These are phyloP conservation scores for Groenewaldozyma auringiensis DNA, from an alignment of 1,139 yeast species.

Conservation along the genomic window DNA sequence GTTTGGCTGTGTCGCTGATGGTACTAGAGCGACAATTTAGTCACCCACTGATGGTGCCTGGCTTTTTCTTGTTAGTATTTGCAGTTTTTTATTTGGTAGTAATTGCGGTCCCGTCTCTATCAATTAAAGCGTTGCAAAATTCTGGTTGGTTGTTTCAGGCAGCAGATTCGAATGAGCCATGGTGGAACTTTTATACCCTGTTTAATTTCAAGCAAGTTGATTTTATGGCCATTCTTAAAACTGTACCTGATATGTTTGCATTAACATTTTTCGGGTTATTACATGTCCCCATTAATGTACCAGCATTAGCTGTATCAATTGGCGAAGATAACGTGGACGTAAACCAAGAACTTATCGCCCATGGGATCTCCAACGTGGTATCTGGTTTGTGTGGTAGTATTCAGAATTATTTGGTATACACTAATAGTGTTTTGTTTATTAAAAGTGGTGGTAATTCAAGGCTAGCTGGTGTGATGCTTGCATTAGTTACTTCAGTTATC, in stretches of 20 bases:
- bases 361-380: slow-evolving; percentile 83
- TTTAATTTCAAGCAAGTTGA: slow-evolving; percentile 66
- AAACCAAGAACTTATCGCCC: slow-evolving; percentile 88
- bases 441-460: slow-evolving; percentile 92
- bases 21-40: slow-evolving; percentile 51
- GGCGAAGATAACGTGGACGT: slow-evolving; percentile 78
- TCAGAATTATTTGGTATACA: slow-evolving; percentile 89
- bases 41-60: slow-evolving; percentile 74
- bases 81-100: slow-evolving; percentile 61
- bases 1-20: slow-evolving; percentile 49
- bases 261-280: slow-evolving; percentile 89
- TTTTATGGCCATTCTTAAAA: slow-evolving; percentile 60
- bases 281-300: slow-evolving; percentile 96
- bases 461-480: slow-evolving; percentile 79
- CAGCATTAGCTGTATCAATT: slow-evolving; percentile 87
- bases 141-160: slow-evolving; percentile 77
- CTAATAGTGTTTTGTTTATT: slow-evolving; percentile 84
- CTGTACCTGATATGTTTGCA: slow-evolving; percentile 91
- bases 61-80: slow-evolving; percentile 68
- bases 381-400: slow-evolving; percentile 83
- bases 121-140: slow-evolving; percentile 52
- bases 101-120: slow-evolving; percentile 56
- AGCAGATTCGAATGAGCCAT: slow-evolving; percentile 62
- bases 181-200: slow-evolving; percentile 77
- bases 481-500: slow-evolving; percentile 67